Base-by-base conservation (phyloP, 1,139 yeast genomes). In the Blastobotrys serpentis region DNA sequence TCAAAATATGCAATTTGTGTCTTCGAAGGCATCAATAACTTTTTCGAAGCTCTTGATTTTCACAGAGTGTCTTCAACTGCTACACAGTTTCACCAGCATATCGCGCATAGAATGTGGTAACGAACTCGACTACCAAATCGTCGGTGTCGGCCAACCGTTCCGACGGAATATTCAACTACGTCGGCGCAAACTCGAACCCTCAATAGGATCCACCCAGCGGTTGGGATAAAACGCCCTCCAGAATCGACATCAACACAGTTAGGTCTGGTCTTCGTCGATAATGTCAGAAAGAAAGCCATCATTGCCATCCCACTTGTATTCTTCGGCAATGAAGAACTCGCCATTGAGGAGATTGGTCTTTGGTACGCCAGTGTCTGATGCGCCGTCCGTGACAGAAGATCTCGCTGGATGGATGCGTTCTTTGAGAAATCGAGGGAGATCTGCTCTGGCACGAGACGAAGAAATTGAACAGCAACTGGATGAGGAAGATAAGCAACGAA, bases 1-100 rank as follows among this genome's bases (percentile, higher is more conserved):
- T 92, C 98, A 65, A 86, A 88, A 65, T 82, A 89, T 7, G 94
- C 89, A 21, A 84, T 69, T 42, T 65, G 62, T 3, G 81, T 62
- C 46, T 54, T 60, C 8, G 34, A 7, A 32, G 32, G 40, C 40
- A 14, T 29, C 29, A 6, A 22, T 14, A 19, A 42, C 48, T 25
- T 18, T 4, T 19, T 14, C 13, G 7, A 6, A 29, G 13, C 32
- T 11, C 32, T 29, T 11, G 32, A 29, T 29, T 29, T 29, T 11
- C 7, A 11, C 32, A 29, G 32, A 29, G 32, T 29, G 32, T 29
- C 32, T 29, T 29, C 32, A 23, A 23, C 26, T 23, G 26, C 8
- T 23, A 10, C 21, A n/a, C n/a, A n/a, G 39, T 25, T 13, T 40
- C 42, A 11, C n/a, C n/a, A n/a, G n/a, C n/a, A n/a, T n/a, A n/a